Base-by-base conservation (phyloP, 2,329 filamentous ascomycete species). In the Botrytis fragariae region DNA sequence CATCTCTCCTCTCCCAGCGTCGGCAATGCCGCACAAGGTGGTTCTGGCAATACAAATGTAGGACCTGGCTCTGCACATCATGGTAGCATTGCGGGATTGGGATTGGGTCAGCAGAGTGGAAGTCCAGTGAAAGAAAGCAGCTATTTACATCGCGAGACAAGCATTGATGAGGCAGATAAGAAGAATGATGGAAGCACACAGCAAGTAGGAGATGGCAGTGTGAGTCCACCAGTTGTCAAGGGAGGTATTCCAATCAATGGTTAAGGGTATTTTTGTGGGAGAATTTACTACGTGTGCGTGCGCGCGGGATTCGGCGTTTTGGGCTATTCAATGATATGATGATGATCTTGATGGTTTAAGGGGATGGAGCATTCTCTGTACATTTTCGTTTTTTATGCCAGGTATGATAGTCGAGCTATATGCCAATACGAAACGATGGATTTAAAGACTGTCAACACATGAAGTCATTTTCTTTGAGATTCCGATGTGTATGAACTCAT, bases 51-150 rank as follows among this genome's bases (percentile, higher is more conserved):
- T 78, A 82, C 82, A 80, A 83, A 79, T 79, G 84, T 79, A 80
- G 65, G 65, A 16, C 65, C 48, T 22, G 65, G 65, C 25, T 59
- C 61, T 39, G 39, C 60, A 60, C 70, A 68, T 48, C 70, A 72
- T 51, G 63, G 62, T 84, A 78, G 42, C 73, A 83, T 76, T 84
- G 81, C 77, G 85, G 82, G 78, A 83, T 83, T 75, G 82, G 82
- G 72, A 85, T 86, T 73, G 81, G 86, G 70, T 37, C 70, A 68
- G 75, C 88, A 90, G 78, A 88, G 89, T 75, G 91, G 92, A 76
- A 96, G 93, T 82, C 95, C 95, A 2, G 89, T 96, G 79, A 98
- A 97, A 85, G 95, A 98, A 85, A 91, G 90, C 83, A 97, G 92
- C 84, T 94, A 93, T 82, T 85, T 97, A 81, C 90, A 97, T 82